A percentile compares a stretch with the other conserved stretches of the same genome.
phyloP scores from a whole-genome alignment of 2,329 filamentous ascomycete species.

The Arthrocladium fulminans region DNA sequence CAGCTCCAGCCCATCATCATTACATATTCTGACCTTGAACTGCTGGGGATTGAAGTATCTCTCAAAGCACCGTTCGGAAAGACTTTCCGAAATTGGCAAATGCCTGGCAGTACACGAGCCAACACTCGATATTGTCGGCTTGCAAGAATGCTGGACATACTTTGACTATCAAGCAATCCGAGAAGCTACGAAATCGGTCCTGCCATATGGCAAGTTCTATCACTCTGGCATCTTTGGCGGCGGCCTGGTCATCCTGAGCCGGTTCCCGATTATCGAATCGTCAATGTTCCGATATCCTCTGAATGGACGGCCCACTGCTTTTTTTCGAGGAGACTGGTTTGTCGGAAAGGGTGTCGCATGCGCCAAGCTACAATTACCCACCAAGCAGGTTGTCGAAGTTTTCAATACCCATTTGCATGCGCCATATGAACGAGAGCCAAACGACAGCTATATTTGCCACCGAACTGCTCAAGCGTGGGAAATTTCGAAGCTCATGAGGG shows the following conservation, averaged over 20 bases:
- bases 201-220: conserved; percentile 93
- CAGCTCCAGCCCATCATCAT: conserved; percentile 30
- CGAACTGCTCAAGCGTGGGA: conserved; percentile 92
- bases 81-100: conserved; percentile 73
- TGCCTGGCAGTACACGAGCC: conserved; percentile 62
- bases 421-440: conserved; percentile 68
- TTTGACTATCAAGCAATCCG: conserved; percentile 74
- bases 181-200: conserved; percentile 58
- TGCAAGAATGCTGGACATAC: conserved; percentile 92
- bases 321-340: conserved; percentile 88
- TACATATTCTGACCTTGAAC: conserved; percentile 82
- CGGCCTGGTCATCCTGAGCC: conserved; percentile 77
- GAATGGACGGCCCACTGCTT: conserved; percentile 85
- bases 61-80: conserved; percentile 65
- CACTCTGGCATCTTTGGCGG: conserved; percentile 79
- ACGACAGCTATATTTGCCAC: conserved; percentile 83
- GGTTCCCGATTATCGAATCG: conserved; percentile 87
- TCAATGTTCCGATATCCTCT: conserved; percentile 81
- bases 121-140: conserved; percentile 72
- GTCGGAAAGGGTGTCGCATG: conserved; percentile 90
- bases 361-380: conserved; percentile 52
- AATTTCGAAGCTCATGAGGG: conserved; percentile 78
- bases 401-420: conserved; percentile 92
- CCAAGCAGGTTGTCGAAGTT: conserved; percentile 57
- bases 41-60: conserved; percentile 94